A percentile compares a stretch with the other conserved stretches of the same genome.
These are phyloP conservation scores for Apiotrichum gamsii DNA, from an alignment of 1,284 basidiomycete species.

Conservation along the genomic window DNA sequence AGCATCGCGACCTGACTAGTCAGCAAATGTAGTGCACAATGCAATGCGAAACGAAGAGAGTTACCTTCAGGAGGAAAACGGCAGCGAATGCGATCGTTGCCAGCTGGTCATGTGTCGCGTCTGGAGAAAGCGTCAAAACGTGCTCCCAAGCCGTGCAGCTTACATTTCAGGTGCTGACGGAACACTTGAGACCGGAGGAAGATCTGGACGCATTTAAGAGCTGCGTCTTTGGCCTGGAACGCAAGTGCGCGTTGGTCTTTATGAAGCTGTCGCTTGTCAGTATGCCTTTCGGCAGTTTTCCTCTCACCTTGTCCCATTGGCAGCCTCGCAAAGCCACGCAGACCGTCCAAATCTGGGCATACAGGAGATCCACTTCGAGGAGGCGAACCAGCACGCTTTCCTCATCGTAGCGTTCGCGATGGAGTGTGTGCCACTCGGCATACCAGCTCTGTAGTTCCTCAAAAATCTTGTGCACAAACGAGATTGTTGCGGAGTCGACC, in stretches of 20 bases:
- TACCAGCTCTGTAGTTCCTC: slow-evolving; percentile 69
- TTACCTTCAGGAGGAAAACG: slow-evolving; percentile 84
- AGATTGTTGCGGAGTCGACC: slow-evolving; percentile 72
- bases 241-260: slow-evolving; percentile 88
- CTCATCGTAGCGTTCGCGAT: slow-evolving; percentile 66
- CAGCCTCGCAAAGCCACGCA: slow-evolving; percentile 84
- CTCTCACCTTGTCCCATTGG: slow-evolving; percentile 83
- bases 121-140: no score
- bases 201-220: slow-evolving; percentile 65
- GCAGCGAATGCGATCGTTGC: slow-evolving; percentile 88
- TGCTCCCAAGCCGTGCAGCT: no score
- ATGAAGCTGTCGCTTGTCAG: slow-evolving; percentile 37
- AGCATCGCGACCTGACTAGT: slow-evolving; percentile 46
- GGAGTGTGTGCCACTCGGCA: slow-evolving; percentile 73
- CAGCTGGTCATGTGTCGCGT: slow-evolving; percentile 86
- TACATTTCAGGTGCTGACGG: slow-evolving; percentile 40
- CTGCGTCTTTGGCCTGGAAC: slow-evolving; percentile 87
- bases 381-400: slow-evolving; percentile 71
- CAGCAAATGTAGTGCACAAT: no score
- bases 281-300: background rate
- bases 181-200: slow-evolving; percentile 35
- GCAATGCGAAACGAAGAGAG: no score
- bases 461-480: slow-evolving; percentile 78
- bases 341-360: slow-evolving; percentile 87
- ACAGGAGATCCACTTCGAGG: slow-evolving; percentile 76